Conservation (phyloP, 139 green algal genomes). For the Haematococcus sp. region DNA sequence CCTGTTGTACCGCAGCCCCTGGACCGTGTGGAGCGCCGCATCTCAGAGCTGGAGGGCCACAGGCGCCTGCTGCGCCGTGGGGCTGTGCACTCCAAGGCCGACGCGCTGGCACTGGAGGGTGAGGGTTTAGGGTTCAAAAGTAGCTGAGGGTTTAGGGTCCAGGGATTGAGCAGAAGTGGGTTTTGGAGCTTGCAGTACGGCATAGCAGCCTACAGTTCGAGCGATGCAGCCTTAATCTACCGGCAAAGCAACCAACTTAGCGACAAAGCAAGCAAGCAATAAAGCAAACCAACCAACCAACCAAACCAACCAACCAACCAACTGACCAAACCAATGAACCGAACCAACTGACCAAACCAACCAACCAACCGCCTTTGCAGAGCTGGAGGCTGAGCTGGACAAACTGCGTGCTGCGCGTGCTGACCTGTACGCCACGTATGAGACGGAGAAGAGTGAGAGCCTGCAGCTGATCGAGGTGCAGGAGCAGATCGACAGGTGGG, state of each 20-base stretch:
- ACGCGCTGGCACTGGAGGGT: constrained; percentile 17
- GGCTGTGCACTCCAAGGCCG: background rate
- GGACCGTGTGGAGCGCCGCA: constrained; percentile 76
- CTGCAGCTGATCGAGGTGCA: constrained; percentile 29
- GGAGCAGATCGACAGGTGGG: constrained; percentile 73
- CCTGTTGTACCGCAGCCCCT: constrained; percentile 55
- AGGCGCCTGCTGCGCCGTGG: constrained; percentile 52
- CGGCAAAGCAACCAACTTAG: too few species aligned
- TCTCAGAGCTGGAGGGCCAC: constrained; percentile 80
- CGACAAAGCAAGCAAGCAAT: too few species aligned
- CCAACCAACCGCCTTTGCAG: constrained; percentile 21
- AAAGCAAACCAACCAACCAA: too few species aligned
- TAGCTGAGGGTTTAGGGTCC: too few species aligned
- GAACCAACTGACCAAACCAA: too few species aligned
- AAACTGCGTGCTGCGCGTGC: constrained; percentile 61
- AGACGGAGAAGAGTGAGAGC: constrained; percentile 13
- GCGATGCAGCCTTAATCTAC: too few species aligned
- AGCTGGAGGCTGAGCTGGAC: constrained; percentile 76
- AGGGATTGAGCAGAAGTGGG: too few species aligned
- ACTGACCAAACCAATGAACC: too few species aligned
- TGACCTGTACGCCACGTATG: constrained; percentile 50
- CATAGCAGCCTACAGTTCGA: too few species aligned
- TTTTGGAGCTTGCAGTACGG: too few species aligned
- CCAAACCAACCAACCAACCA: too few species aligned
- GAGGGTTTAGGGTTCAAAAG: background rate